Conservation (phyloP, 805 yeast genomes). For the Debaryomyces hansenii region DNA sequence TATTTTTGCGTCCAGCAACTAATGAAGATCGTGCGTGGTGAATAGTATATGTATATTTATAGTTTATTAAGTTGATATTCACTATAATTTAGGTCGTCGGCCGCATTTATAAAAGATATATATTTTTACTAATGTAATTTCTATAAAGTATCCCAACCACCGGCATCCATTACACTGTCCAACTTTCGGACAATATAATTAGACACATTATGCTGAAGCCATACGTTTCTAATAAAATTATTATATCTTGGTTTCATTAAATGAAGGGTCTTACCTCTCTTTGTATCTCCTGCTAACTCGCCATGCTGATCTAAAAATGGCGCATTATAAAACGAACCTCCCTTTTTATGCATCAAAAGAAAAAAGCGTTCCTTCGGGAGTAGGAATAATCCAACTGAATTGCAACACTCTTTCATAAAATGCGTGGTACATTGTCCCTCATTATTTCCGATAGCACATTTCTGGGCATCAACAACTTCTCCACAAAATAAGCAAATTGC, state of each 20-base stretch:
- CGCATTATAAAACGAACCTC: conserved; percentile 81
- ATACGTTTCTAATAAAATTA: conserved; percentile 60
- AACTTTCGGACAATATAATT: conserved; percentile 76
- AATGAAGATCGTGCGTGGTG: conserved; percentile 5
- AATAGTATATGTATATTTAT: neutral
- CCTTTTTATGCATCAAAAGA: conserved; percentile 63
- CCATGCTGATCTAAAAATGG: conserved; percentile 89
- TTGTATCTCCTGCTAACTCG: conserved; percentile 73
- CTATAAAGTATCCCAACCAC: conserved; percentile 92
- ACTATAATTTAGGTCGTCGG: too few relatives aligned
- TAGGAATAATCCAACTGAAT: conserved; percentile 68
- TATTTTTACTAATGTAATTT: neutral
- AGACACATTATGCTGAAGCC: conserved; percentile 79
- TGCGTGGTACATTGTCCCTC: conserved; percentile 84
- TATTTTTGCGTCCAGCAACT: neutral
- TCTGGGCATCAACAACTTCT: conserved; percentile 64
- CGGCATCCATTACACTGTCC: conserved; percentile 78
- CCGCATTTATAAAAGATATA: too few relatives aligned
- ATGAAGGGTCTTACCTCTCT: conserved; percentile 69
- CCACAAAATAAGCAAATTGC: conserved; percentile 89
- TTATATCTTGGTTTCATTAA: conserved; percentile 64
- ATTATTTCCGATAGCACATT: conserved; percentile 49
- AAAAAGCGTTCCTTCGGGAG: conserved; percentile 68
- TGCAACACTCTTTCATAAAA: conserved; percentile 58
- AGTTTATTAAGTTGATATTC: too few relatives aligned